These are phyloP conservation scores for Lactifluus volemus DNA, from an alignment of 768 basidiomycete species.

Conservation along the genomic window DNA sequence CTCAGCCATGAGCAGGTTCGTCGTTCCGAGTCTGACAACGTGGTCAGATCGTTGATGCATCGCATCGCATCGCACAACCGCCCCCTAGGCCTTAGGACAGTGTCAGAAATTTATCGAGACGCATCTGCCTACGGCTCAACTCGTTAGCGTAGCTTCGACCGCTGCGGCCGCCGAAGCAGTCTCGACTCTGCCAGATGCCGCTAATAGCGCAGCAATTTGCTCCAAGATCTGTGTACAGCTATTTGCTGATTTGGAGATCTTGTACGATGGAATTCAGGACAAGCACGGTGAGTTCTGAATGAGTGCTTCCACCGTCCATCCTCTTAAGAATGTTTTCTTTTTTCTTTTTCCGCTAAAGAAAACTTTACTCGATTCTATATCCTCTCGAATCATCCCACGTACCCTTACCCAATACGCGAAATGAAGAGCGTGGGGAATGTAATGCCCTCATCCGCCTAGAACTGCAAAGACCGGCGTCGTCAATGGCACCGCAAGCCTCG, in stretches of 20 bases:
- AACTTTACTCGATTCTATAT: slow-evolving; percentile 69
- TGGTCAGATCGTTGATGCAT: neutral
- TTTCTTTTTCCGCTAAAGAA: slow-evolving; percentile 28
- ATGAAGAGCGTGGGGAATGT: slow-evolving; percentile 12
- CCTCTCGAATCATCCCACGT: slow-evolving; percentile 33
- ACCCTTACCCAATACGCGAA: slow-evolving; percentile 22
- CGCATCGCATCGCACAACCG: neutral
- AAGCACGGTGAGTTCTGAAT: slow-evolving; percentile 32
- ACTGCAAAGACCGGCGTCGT: neutral
- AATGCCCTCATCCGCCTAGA: slow-evolving; percentile 35
- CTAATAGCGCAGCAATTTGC: slow-evolving; percentile 63
- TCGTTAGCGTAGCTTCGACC: slow-evolving; percentile 60
- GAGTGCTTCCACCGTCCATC: neutral
- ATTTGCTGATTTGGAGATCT: slow-evolving; percentile 53
- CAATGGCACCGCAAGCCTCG: slow-evolving; percentile 4
- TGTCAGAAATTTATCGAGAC: slow-evolving; percentile 53
- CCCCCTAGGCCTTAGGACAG: slow-evolving; percentile 62
- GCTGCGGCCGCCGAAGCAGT: slow-evolving; percentile 54
- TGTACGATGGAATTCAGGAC: slow-evolving; percentile 59
- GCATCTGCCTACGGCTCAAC: slow-evolving; percentile 42
- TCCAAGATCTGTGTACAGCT: slow-evolving; percentile 53
- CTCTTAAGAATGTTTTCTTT: neutral
- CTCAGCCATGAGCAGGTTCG: slow-evolving; percentile 76
- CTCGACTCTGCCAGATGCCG: slow-evolving; percentile 33
- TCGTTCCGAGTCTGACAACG: neutral